These are phyloP conservation scores for Obba rivulosa DNA, from an alignment of 768 basidiomycete genomes.

Conservation along the genomic window DNA sequence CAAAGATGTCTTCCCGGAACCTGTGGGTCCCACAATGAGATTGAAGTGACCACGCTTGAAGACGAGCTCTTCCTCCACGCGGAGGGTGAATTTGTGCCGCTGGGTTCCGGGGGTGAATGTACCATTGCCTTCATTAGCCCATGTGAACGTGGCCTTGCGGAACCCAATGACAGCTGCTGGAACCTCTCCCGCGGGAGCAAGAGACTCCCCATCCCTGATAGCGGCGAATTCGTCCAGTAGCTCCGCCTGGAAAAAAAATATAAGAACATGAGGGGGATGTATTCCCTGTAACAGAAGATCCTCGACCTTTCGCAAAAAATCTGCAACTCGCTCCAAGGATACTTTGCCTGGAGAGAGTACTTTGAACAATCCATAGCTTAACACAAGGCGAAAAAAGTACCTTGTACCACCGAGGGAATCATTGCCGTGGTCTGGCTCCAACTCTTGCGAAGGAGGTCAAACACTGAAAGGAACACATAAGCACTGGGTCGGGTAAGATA, in stretches of 20 bases:
- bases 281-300: not conserved
- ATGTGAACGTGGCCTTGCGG: slow-evolving; percentile 48
- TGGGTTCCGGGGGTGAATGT: slow-evolving; percentile 24
- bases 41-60: slow-evolving; percentile 50
- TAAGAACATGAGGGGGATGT: not conserved
- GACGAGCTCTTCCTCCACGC: slow-evolving; percentile 42
- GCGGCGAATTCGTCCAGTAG: slow-evolving; percentile 38
- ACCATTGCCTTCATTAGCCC: slow-evolving; percentile 38
- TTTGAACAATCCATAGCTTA: not conserved
- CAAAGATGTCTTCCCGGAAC: too few relatives aligned
- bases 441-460: slow-evolving; percentile 52
- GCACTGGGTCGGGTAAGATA: slow-evolving; percentile 20
- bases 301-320: slow-evolving; percentile 34
- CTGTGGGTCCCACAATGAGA: slow-evolving; percentile 52
- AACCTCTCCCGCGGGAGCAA: not conserved
- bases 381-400: not conserved
- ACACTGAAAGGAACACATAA: slow-evolving; percentile 43
- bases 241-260: slow-evolving; percentile 33
- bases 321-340: slow-evolving; percentile 53
- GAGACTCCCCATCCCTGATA: slow-evolving; percentile 11
- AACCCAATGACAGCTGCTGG: slow-evolving; percentile 45
- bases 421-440: slow-evolving; percentile 29
- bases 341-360: slow-evolving; percentile 42
- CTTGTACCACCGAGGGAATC: slow-evolving; percentile 23
- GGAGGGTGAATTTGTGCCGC: slow-evolving; percentile 40